Percentiles rank a stretch among this genome's conserved stretches.
These are phyloP conservation scores for Silene coronaria DNA, from an alignment of 179 eudicot genomes.

Conservation along the genomic window DNA sequence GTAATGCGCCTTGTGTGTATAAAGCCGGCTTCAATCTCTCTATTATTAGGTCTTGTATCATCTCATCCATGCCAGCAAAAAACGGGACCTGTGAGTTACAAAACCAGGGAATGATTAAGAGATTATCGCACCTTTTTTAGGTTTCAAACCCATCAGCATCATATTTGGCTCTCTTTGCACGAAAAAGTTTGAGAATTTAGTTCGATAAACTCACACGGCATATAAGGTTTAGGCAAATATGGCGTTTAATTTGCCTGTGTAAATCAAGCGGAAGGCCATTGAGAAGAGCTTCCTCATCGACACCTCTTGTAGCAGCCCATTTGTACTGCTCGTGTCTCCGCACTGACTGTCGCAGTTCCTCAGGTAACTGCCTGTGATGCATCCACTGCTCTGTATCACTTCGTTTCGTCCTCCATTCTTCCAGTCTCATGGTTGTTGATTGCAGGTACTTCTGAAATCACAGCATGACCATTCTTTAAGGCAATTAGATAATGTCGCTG, in stretches of 20 bases:
- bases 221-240: constrained; percentile 68
- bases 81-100: constrained; percentile 48
- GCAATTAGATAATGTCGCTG: too few relatives aligned
- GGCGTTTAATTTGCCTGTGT: constrained; percentile 64
- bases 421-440: constrained; percentile 66
- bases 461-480: too few relatives aligned
- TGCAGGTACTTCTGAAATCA: constrained; percentile 52
- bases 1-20: constrained; percentile 49
- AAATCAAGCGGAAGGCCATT: constrained; percentile 56
- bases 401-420: constrained; percentile 76
- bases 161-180: too few relatives aligned
- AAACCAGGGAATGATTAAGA: too few relatives aligned
- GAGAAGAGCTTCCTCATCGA: constrained; percentile 62
- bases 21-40: constrained; percentile 58
- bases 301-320: constrained; percentile 80
- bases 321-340: constrained; percentile 71
- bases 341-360: constrained; percentile 53
- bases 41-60: constrained; percentile 61
- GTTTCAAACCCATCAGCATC: background rate
- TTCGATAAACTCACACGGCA: constrained; percentile 47
- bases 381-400: constrained; percentile 90
- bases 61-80: constrained; percentile 69
- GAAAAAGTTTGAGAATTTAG: background rate
- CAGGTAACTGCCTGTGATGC: constrained; percentile 76
- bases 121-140: too few relatives aligned